Percentiles rank a stretch among this genome's conserved stretches.
Conservation (phyloP, 176 grass and related monocot species). For the Thinopyrum elongatum region DNA sequence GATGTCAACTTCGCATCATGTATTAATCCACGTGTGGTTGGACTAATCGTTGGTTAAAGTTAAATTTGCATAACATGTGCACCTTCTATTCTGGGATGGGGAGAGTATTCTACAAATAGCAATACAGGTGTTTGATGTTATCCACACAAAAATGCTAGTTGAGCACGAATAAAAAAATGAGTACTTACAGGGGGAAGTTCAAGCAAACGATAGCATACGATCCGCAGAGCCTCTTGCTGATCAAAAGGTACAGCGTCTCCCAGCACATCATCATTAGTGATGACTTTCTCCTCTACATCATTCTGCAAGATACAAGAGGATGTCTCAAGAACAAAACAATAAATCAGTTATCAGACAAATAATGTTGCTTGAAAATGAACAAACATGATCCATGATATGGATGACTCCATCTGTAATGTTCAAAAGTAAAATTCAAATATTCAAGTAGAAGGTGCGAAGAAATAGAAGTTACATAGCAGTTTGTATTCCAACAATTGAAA, state of each 20-base stretch:
- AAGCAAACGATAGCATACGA: slow-evolving; percentile 80
- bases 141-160: not conserved
- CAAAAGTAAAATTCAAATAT: not conserved
- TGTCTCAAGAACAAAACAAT: slow-evolving; percentile 6
- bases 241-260: slow-evolving; percentile 77
- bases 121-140: slow-evolving; percentile 1
- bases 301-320: slow-evolving; percentile 50
- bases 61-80: not conserved
- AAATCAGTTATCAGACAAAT: not conserved
- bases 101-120: slow-evolving; percentile 5
- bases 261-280: slow-evolving; percentile 92
- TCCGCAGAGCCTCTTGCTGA: slow-evolving; percentile 77
- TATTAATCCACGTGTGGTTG: not conserved
- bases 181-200: slow-evolving; percentile 71
- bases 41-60: not conserved
- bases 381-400: not conserved
- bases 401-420: slow-evolving; percentile 12
- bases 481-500: not conserved
- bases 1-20: not conserved
- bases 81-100: not conserved
- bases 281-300: slow-evolving; percentile 54
- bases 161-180: not conserved
- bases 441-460: not conserved
- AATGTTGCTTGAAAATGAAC: not conserved
- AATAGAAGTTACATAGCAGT: not conserved